phyloP scores from a whole-genome alignment of 1,139 yeast species.

The Magnusiomyces ingens region DNA sequence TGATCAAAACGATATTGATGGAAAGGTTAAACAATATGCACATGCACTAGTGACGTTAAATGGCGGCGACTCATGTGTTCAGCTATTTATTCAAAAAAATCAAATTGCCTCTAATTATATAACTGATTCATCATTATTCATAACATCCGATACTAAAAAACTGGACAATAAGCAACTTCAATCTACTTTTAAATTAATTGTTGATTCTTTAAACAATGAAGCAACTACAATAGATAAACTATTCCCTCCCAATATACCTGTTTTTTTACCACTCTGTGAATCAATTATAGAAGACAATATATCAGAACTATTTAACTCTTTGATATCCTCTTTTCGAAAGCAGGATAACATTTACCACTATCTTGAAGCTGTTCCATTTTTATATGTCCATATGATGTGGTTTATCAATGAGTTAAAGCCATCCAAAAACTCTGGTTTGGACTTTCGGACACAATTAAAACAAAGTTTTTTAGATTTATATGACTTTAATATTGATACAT shows the following conservation, averaged over 20 bases:
- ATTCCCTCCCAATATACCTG: constrained; percentile 28
- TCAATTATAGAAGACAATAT: constrained; percentile 35
- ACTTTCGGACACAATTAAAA: constrained; percentile 9
- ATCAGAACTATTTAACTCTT: constrained; percentile 27
- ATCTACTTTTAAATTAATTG: constrained; percentile 29
- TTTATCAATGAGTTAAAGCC: constrained; percentile 14
- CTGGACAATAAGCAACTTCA: constrained; percentile 30
- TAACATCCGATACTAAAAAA: constrained; percentile 25
- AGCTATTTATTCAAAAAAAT: constrained; percentile 43
- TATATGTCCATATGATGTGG: constrained; percentile 14
- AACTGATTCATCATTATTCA: constrained; percentile 17
- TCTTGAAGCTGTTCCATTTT: constrained; percentile 16
- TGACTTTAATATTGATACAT: constrained; percentile 10
- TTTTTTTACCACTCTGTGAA: constrained; percentile 29
- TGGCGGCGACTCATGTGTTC: constrained; percentile 40
- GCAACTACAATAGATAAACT: constrained; percentile 35
- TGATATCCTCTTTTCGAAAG: constrained; percentile 16
- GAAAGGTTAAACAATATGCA: constrained; percentile 34
- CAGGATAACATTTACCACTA: background rate
- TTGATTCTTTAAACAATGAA: constrained; percentile 34
- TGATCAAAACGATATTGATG: constrained; percentile 43
- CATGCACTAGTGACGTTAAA: constrained; percentile 34
- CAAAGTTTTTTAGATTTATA: constrained; percentile 12
- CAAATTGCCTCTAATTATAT: constrained; percentile 31
- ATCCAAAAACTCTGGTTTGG: constrained; percentile 3